Conservation (phyloP, 352 stramenopile genomes). For the Phytophthora palmivora region DNA sequence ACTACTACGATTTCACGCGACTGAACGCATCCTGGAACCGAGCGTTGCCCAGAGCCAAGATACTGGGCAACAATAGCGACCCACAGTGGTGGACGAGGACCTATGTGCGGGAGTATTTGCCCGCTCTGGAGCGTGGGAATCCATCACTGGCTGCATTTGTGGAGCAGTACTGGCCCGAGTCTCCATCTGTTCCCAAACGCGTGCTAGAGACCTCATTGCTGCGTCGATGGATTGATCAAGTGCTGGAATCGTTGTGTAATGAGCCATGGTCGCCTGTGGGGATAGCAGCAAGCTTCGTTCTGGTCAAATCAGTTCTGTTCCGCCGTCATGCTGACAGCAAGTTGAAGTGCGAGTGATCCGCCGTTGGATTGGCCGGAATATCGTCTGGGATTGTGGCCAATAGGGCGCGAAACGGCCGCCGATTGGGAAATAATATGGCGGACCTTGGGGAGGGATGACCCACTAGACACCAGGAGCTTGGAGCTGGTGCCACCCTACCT, state of each 20-base stretch:
- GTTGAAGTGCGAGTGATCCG: constrained; percentile 35
- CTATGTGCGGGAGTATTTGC: constrained; percentile 49
- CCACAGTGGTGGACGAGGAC: constrained; percentile 57
- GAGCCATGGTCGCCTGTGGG: constrained; percentile 28
- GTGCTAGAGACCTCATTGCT: background rate
- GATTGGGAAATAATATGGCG: constrained; percentile 25
- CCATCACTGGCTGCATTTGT: constrained; percentile 55
- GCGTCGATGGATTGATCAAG: constrained; percentile 6
- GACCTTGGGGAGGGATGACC: constrained; percentile 29
- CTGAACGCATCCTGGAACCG: constrained; percentile 67
- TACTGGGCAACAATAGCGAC: constrained; percentile 36
- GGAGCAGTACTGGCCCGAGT: constrained; percentile 39
- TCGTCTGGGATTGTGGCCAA: constrained; percentile 12
- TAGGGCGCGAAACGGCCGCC: constrained; percentile 1
- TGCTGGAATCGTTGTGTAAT: constrained; percentile 20
- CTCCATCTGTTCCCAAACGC: background rate
- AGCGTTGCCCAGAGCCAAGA: constrained; percentile 34
- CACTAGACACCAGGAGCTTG: background rate
- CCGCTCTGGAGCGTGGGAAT: constrained; percentile 51
- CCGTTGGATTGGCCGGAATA: constrained; percentile 25
- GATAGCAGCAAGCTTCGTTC: constrained; percentile 12
- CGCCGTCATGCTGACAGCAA: constrained; percentile 12
- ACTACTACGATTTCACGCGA: constrained; percentile 91
- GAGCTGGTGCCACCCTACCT: background rate
- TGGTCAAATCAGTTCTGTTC: constrained; percentile 16